phyloP scores from a whole-genome alignment of 1,284 basidiomycete species.

The Cryptococcus jaspeensis region DNA sequence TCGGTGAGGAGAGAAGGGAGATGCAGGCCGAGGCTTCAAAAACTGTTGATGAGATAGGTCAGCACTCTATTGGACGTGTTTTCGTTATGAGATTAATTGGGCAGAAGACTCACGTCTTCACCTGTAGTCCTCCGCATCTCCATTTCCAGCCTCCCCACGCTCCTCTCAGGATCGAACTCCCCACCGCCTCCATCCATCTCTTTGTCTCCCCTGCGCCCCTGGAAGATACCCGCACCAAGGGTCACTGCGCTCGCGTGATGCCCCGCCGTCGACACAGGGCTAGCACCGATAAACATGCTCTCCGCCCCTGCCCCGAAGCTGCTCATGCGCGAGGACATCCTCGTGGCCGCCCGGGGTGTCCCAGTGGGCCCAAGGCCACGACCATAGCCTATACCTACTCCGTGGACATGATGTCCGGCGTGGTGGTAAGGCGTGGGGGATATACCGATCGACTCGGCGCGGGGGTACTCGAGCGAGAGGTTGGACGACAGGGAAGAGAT shows the following conservation, averaged over 20 bases:
- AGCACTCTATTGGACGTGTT: background rate
- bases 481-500: constrained; percentile 18
- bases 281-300: constrained; percentile 29
- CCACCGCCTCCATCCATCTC: constrained; percentile 56
- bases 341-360: constrained; percentile 21
- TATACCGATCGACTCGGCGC: constrained; percentile 17
- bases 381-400: constrained; percentile 1
- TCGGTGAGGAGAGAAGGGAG: constrained; percentile 17
- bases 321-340: constrained; percentile 1
- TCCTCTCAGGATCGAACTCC: constrained; percentile 83
- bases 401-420: background rate
- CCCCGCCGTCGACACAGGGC: constrained; percentile 69
- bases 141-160: constrained; percentile 60
- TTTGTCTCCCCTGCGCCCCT: constrained; percentile 49
- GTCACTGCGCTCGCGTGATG: constrained; percentile 85
- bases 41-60: constrained; percentile 6
- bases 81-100: no score
- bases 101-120: constrained; percentile 27
- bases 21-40: constrained; percentile 27
- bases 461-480: constrained; percentile 25
- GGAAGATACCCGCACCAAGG: constrained; percentile 73
- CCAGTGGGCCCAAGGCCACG: constrained; percentile 18
- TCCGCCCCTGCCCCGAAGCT: constrained; percentile 13
- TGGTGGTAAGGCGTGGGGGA: constrained; percentile 3
- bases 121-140: constrained; percentile 45